Base-by-base conservation (phyloP, 805 yeast species). In the Hanseniaspora hatyaiensis region DNA sequence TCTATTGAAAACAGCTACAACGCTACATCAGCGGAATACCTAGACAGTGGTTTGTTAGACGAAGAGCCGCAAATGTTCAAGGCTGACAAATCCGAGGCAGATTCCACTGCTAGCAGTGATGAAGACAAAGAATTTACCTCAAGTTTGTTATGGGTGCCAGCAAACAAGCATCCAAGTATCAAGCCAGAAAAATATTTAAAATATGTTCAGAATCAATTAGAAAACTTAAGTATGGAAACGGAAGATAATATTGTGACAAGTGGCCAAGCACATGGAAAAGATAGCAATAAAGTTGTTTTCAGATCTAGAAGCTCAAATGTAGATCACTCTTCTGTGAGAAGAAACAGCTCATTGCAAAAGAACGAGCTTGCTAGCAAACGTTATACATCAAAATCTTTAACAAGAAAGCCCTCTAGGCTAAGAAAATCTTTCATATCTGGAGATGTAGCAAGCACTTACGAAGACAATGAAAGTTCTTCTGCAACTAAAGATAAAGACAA, bases 91-190 rank as follows among this genome's bases (percentile, higher is more conserved):
- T n/a, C n/a, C n/a, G n/a, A n/a, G n/a, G n/a, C n/a, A n/a, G n/a
- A n/a, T n/a, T 9, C 15, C 12, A 13, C 18, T 29, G 26, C 31
- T n/a, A 26, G 18, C 39, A 33, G 18, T 16, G 41, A 49, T 23
- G 52, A 55, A 24, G 51, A 53, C 18, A 51, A 56, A 22, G 67
- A 64, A 47, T 44, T 44, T 24, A 64, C 73, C 15, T 72, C 73
- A 41, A 66, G 74, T 50, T 64, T 83, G 28, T 66, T 89, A 47
- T 89, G 98, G 98, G 96, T 92, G 1, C 97, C 97, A 0, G 98
- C 97, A 1, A 78, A 77, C 52, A 71, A 86, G 32, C 98, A 92
- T 61, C 97, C 97, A 1, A 89, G 83, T 56, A 74, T 89, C n/a
- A 88, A 94, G 22, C 97, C 97, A 2, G 94, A 84, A 57, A 85